Conservation (phyloP, 805 yeast genomes). For the Lipomyces yamanashiensis region DNA sequence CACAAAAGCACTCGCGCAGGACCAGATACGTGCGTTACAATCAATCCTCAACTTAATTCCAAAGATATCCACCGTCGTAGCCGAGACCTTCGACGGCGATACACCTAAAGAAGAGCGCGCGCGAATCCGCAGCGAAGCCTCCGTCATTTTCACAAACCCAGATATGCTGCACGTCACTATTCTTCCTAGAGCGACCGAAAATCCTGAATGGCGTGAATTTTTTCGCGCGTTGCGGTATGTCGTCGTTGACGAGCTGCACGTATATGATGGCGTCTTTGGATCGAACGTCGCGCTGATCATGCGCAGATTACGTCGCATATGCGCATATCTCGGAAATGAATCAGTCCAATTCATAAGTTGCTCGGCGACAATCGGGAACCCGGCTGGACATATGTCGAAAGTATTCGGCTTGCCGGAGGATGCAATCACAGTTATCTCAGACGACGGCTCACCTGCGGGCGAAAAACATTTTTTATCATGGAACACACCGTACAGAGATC, state of each 20-base stretch:
- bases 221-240: slow-evolving; percentile 67
- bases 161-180: slow-evolving; percentile 88
- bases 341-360: slow-evolving; percentile 76
- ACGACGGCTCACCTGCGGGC: slow-evolving; percentile 92
- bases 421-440: slow-evolving; percentile 58
- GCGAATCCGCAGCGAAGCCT: slow-evolving; percentile 63
- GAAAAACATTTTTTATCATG: slow-evolving; percentile 75
- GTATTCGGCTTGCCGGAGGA: slow-evolving; percentile 66
- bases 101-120: slow-evolving; percentile 65
- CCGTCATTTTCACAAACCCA: slow-evolving; percentile 91
- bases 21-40: slow-evolving; percentile 81
- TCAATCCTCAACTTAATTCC: slow-evolving; percentile 60
- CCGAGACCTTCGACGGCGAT: slow-evolving; percentile 93
- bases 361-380: slow-evolving; percentile 87
- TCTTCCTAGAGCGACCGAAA: slow-evolving; percentile 60
- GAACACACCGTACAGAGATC: slow-evolving; percentile 77
- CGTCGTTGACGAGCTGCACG: slow-evolving; percentile 80
- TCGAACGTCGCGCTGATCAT: slow-evolving; percentile 86
- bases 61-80: slow-evolving; percentile 47
- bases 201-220: slow-evolving; percentile 67
- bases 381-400: slow-evolving; percentile 69
- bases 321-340: slow-evolving; percentile 58
- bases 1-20: slow-evolving; percentile 96
- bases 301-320: slow-evolving; percentile 74
- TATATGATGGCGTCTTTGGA: slow-evolving; percentile 89